Evolutionary conservation across 2,329 filamentous ascomycete species (phyloP), one percentile per base, ranked within the genome.

Genomic region (Pseudogymnoascus pannorum): DNA sequence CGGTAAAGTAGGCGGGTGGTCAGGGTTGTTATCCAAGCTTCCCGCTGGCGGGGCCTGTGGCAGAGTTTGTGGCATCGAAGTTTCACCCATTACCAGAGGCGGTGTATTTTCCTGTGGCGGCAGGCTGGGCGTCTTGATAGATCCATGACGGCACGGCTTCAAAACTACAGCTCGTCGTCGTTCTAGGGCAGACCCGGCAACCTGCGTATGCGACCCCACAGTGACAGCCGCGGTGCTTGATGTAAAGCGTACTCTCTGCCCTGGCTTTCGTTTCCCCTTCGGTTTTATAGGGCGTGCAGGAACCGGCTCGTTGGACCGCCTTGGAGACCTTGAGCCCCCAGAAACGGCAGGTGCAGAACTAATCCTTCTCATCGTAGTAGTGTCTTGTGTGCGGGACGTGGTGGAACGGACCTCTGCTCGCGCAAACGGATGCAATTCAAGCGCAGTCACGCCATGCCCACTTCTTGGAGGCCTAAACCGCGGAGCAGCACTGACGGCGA

Each of bases 391-490:
- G 40, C 38, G 22, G 22, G 14, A 3, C 40, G 36, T 18, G 12
- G 9, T 31, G 14, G 33, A 22, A 31, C 22, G 58, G 9, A 14
- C 48, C 11, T 33, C 24, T 33, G 14, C 59, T 26, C 31, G 40
- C 60, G 57, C 9, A 26, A 72, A 72, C 0, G 71, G 71, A 63
- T 72, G 70, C 26, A 65, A 65, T 40, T 68, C 65, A 11, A 72
- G 62, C n/a, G 65, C 57, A 2, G 29, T 57, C 2, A 57, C 20
- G 26, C 64, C 64, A 63, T 72, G 71, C 12, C 62, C 64, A 58
- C 71, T 72, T 63, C 66, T 67, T 22, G 67, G 68, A 12, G 69
- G 68, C 54, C 70, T 65, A 51, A 72, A 72, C 57, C 67, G 61
- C 24, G 69, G 68, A 33, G 65, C 65, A 36, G 58, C 33, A 58